These are phyloP conservation scores for Smallanthus sonchifolius DNA, from an alignment of 129 eudicot species.

Conservation along the genomic window DNA sequence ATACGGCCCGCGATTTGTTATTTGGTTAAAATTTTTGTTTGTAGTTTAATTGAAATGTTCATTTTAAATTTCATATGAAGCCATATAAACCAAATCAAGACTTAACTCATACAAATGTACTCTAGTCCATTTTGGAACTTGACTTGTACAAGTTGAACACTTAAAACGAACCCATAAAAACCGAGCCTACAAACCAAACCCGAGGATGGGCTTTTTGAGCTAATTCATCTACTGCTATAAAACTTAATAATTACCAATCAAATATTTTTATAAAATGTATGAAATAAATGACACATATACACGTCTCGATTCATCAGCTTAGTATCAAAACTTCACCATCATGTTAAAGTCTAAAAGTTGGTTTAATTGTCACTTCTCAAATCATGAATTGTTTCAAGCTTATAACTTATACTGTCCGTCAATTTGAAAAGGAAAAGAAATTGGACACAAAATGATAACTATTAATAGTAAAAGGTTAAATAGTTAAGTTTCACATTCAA, in stretches of 20 bases:
- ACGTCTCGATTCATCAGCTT: background rate
- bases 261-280: too few species aligned
- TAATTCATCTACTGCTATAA: too few species aligned
- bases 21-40: background rate
- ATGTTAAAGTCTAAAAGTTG: too few species aligned
- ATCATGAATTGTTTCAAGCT: too few species aligned
- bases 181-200: background rate
- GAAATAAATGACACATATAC: background rate
- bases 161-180: background rate
- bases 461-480: background rate
- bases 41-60: background rate
- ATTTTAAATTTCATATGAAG: background rate
- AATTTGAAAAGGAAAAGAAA: background rate
- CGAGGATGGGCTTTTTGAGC: background rate
- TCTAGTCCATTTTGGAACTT: background rate
- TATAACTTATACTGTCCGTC: background rate
- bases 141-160: background rate
- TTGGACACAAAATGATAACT: background rate
- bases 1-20: background rate
- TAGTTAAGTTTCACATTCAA: background rate
- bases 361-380: too few species aligned
- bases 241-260: too few species aligned
- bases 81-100: background rate
- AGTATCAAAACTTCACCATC: background rate
- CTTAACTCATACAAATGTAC: background rate